Percentiles rank a stretch among this genome's conserved stretches.
These are phyloP conservation scores for Penicillium soppii DNA, from an alignment of 495 filamentous ascomycete genomes.

Conservation along the genomic window DNA sequence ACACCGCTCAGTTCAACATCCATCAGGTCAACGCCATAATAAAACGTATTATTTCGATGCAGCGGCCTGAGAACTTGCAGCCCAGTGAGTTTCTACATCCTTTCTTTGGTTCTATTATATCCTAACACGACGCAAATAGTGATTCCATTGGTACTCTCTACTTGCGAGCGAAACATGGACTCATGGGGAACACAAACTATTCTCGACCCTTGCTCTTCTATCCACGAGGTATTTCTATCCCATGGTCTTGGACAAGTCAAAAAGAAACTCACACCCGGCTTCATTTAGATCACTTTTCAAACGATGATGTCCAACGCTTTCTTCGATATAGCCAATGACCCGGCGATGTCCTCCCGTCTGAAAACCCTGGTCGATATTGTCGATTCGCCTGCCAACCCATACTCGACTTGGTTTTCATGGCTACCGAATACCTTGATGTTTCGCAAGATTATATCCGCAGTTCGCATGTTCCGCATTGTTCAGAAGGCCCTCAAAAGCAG, in stretches of 20 bases:
- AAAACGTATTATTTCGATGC: not conserved
- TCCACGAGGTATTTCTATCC: conserved; percentile 3
- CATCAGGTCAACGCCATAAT: conserved; percentile 1
- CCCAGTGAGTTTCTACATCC: not conserved
- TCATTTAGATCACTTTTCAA: not conserved
- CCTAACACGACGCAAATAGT: not conserved
- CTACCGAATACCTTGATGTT: not conserved
- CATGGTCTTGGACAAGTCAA: too few species aligned
- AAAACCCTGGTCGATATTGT: conserved; percentile 1
- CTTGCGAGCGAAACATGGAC: conserved; percentile 2
- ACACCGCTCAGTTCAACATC: not conserved
- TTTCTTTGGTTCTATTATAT: too few species aligned
- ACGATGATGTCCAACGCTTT: conserved; percentile 1
- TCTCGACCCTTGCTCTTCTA: conserved; percentile 7
- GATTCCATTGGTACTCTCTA: conserved; percentile 5
- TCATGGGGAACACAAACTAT: not conserved
- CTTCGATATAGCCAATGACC: conserved; percentile 2
- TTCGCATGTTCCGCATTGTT: not conserved
- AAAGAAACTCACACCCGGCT: not conserved
- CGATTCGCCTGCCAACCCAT: not conserved
- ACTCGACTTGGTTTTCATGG: not conserved
- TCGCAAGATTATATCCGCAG: not conserved
- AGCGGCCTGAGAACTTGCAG: not conserved
- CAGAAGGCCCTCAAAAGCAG: not conserved
- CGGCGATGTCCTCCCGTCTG: not conserved